Conservation (phyloP, 352 stramenopile species). For the Phytopythium montanum region DNA sequence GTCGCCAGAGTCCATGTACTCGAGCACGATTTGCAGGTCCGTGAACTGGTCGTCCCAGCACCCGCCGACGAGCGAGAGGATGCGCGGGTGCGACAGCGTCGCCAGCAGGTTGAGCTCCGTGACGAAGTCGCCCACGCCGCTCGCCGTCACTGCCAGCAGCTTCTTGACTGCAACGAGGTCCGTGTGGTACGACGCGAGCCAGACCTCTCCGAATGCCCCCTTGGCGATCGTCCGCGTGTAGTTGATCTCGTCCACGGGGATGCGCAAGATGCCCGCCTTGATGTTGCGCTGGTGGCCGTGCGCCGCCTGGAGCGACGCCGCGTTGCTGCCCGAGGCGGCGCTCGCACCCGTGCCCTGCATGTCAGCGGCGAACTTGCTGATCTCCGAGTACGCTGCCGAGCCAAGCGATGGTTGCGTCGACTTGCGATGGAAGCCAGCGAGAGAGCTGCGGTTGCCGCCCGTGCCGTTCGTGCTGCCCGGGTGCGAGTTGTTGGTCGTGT, state of each 20-base stretch:
- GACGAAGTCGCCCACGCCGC: slow-evolving; percentile 63
- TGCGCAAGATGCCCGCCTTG: slow-evolving; percentile 47
- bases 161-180: slow-evolving; percentile 83
- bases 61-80: slow-evolving; percentile 65
- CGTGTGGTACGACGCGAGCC: slow-evolving; percentile 62
- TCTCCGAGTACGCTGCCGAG: slow-evolving; percentile 7
- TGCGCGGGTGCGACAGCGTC: slow-evolving; percentile 66
- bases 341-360: background rate
- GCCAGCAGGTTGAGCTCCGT: slow-evolving; percentile 82
- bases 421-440: slow-evolving; percentile 2
- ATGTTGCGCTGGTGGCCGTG: slow-evolving; percentile 11
- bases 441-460: background rate
- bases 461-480: slow-evolving; percentile 1
- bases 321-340: background rate
- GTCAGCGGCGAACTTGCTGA: slow-evolving; percentile 7
- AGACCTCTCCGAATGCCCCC: slow-evolving; percentile 79
- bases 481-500: slow-evolving; percentile 17
- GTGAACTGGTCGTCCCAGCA: slow-evolving; percentile 68
- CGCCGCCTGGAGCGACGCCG: background rate
- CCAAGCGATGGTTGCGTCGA: slow-evolving; percentile 2
- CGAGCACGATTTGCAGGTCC: slow-evolving; percentile 75
- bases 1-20: slow-evolving; percentile 79
- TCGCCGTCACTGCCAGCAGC: slow-evolving; percentile 50
- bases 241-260: slow-evolving; percentile 64
- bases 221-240: slow-evolving; percentile 80